A percentile compares a stretch with the other conserved stretches of the same genome.
phyloP scores from a whole-genome alignment of 164 flowering plant species.

The Cinnamomum chago region DNA sequence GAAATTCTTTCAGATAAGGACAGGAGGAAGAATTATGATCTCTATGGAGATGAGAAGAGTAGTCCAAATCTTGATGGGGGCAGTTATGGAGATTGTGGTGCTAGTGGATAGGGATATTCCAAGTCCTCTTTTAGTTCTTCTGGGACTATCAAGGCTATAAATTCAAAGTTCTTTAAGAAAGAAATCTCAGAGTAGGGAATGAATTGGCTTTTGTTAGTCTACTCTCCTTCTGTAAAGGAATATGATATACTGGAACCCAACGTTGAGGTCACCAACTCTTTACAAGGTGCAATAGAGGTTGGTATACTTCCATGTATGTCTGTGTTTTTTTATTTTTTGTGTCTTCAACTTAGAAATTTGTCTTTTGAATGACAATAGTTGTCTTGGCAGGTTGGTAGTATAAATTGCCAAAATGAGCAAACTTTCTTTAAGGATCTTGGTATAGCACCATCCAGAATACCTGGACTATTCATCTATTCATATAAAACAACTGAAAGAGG shows the following conservation, averaged over 20 bases:
- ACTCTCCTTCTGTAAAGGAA: slow-evolving; percentile 34
- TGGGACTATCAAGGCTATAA: slow-evolving; percentile 37
- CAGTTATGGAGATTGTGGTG: slow-evolving; percentile 44
- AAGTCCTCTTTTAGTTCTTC: slow-evolving; percentile 57
- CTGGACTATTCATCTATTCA: slow-evolving; percentile 61
- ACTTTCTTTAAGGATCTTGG: slow-evolving; percentile 70
- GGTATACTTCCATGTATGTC: not conserved
- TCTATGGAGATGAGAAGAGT: slow-evolving; percentile 84
- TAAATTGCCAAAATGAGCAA: slow-evolving; percentile 61
- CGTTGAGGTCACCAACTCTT: slow-evolving; percentile 42
- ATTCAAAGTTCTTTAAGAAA: slow-evolving; percentile 48
- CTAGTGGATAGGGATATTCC: slow-evolving; percentile 54
- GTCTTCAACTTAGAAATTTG: not conserved
- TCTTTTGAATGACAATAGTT: not conserved
- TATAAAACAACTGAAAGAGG: slow-evolving; percentile 48
- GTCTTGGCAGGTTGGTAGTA: slow-evolving; percentile 61
- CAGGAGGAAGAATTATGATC: slow-evolving; percentile 86
- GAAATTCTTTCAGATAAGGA: slow-evolving; percentile 86
- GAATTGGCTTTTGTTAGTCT: slow-evolving; percentile 71
- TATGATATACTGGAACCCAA: slow-evolving; percentile 43
- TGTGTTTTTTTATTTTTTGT: not conserved
- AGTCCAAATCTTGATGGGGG: slow-evolving; percentile 58
- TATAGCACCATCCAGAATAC: slow-evolving; percentile 37
- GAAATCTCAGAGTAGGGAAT: slow-evolving; percentile 61
- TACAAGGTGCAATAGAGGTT: slow-evolving; percentile 85